Conservation (phyloP, 106 monocot species). For the Phalaenopsis equestris region DNA sequence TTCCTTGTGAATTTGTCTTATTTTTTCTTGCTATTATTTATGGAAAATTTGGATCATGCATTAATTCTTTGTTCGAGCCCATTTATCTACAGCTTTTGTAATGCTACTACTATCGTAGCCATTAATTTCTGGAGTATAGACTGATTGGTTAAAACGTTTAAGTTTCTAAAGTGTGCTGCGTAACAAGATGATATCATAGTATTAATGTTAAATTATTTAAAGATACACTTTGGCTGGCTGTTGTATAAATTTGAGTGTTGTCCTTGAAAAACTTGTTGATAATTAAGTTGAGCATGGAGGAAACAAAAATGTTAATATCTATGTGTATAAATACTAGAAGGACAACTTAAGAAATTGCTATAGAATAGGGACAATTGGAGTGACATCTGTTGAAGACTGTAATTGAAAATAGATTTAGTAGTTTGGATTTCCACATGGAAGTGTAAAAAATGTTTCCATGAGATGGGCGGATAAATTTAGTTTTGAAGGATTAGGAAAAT, state of each 20-base stretch:
- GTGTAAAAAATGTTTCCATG: neutral
- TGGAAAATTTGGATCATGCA: neutral
- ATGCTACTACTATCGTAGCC: too few species aligned
- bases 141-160: neutral
- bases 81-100: too few species aligned
- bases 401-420: neutral
- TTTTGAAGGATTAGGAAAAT: neutral
- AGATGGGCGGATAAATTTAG: neutral
- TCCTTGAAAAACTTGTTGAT: too few species aligned
- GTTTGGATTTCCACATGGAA: neutral
- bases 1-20: neutral
- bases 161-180: neutral
- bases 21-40: neutral
- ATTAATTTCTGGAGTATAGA: neutral
- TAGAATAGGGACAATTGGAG: neutral
- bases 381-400: neutral
- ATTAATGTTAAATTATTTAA: too few species aligned
- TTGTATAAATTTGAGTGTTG: too few species aligned
- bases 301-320: neutral
- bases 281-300: neutral
- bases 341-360: neutral
- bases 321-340: neutral
- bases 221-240: too few species aligned
- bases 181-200: neutral
- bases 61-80: neutral